Evolutionary conservation across 2,329 filamentous ascomycete species (phyloP).

Genomic region (Aspergillus sojae): DNA sequence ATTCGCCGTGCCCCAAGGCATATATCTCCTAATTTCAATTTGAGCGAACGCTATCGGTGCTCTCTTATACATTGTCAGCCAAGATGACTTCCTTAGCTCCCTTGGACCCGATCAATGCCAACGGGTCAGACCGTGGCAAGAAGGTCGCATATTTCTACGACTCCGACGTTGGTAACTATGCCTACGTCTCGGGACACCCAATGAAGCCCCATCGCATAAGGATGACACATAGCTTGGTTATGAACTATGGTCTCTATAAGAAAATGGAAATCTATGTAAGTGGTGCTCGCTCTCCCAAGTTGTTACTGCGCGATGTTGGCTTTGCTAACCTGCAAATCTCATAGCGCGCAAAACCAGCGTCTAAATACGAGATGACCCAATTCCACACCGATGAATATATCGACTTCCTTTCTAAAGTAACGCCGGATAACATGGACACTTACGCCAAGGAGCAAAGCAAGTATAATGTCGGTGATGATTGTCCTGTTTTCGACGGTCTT

Average conservation of each 20-base stretch:
- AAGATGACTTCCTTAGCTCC: slow-evolving; percentile 58
- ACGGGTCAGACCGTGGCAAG: slow-evolving; percentile 63
- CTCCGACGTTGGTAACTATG: slow-evolving; percentile 96
- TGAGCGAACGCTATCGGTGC: slow-evolving; percentile 15
- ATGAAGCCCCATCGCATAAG: slow-evolving; percentile 71
- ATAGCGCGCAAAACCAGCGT: slow-evolving; percentile 77
- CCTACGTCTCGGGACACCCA: slow-evolving; percentile 77
- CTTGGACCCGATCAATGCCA: slow-evolving; percentile 55
- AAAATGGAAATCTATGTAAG: slow-evolving; percentile 72
- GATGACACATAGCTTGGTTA: slow-evolving; percentile 67
- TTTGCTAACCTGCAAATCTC: slow-evolving; percentile 23
- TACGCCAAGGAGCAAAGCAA: slow-evolving; percentile 88
- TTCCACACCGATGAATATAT: slow-evolving; percentile 76
- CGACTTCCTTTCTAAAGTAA: slow-evolving; percentile 79
- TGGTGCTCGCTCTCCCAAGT: slow-evolving; percentile 9
- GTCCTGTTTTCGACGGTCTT: slow-evolving; percentile 69
- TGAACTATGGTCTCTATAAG: slow-evolving; percentile 74
- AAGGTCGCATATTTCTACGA: slow-evolving; percentile 99
- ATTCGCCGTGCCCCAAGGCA: slow-evolving; percentile 17
- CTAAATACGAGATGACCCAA: slow-evolving; percentile 72
- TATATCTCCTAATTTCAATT: neutral
- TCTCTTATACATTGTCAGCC: slow-evolving; percentile 10
- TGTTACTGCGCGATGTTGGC: neutral
- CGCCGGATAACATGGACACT: slow-evolving; percentile 96
- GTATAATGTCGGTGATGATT: slow-evolving; percentile 68